Percentiles rank a stretch among this genome's conserved stretches.
Conservation (phyloP, 1,284 basidiomycete species). For the Rhodotorula glutinis region DNA sequence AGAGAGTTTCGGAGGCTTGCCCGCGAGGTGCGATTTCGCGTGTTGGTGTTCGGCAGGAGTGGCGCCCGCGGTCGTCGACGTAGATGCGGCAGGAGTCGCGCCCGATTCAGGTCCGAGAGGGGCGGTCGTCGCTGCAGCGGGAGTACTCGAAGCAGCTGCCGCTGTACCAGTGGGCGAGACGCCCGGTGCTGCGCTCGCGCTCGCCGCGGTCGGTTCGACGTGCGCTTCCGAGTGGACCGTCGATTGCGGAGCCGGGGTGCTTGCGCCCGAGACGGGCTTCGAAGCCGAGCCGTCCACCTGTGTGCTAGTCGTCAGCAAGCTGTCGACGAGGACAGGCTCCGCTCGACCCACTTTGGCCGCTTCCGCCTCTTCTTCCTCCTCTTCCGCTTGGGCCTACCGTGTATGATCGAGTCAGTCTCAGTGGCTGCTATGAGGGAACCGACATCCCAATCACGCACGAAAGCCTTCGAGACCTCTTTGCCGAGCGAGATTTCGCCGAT, state of each 20-base stretch:
- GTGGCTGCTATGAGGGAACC: too few species aligned
- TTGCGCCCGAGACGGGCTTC: neutral
- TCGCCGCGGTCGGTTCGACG: conserved; percentile 2
- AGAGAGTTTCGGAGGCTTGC: conserved; percentile 47
- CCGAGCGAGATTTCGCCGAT: conserved; percentile 42
- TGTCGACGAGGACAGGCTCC: neutral
- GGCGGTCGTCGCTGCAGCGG: neutral
- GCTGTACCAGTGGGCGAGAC: neutral
- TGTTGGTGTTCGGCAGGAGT: neutral
- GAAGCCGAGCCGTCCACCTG: conserved; percentile 2
- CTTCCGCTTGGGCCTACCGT: conserved; percentile 7
- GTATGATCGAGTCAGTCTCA: neutral
- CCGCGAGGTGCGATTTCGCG: conserved; percentile 3
- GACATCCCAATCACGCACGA: conserved; percentile 12
- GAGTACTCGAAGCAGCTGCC: neutral
- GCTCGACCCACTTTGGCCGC: conserved; percentile 17
- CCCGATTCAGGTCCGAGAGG: neutral
- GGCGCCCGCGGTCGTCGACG: neutral
- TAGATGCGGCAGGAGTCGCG: neutral
- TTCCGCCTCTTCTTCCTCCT: conserved; percentile 35
- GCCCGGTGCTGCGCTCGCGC: neutral
- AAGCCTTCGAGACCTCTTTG: conserved; percentile 38
- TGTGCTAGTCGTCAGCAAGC: neutral
- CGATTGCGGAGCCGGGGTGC: neutral
- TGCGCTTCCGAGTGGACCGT: conserved; percentile 14